Evolutionary conservation across 1,284 basidiomycete genomes (phyloP), one percentile per base, ranked within the genome.

Genomic region (Boletus subluridellus): DNA sequence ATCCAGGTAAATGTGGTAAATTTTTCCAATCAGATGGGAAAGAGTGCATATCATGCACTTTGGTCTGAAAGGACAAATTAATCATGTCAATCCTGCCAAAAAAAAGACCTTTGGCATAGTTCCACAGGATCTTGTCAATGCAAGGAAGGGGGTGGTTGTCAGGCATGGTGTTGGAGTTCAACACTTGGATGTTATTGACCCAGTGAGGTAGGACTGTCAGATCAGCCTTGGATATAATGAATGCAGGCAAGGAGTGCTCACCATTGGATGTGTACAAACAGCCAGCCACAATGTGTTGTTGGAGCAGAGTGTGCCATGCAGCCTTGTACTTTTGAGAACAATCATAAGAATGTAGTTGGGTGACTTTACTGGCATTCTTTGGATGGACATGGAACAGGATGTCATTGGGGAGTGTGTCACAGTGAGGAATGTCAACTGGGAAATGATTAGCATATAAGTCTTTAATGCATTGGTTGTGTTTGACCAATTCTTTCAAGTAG

Each of bases 41-140:
- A 73, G 53, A 0, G 62, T 59, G 1, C 37, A 2, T 0, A 57
- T 57, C 61, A 74, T 66, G 68, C 0, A 78, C 63, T 0, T 59
- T 53, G 0, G 69, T 76, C 47, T 78, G 76, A 45, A 76, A 77
- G 49, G 76, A 79, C 0, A 70, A 65, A 47, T 77, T 76, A 0
- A 73, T 74, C 73, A 78, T 75, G 55, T 77, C 71, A 0, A 78
- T 60, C 44, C 75, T 78, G 0, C 59, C 66, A 61, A 70, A 72
- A 6, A 66, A 9, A 3, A 61, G 61, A 11, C 63, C 65, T 14
- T 63, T 62, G 0, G 55, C 17, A 14, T 60, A 68, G 28, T 67
- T 44, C 0, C 17, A 21, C 0, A 67, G 30, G 5, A 67, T 61
- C 7, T 75, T 70, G 11, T 64, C 51, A 17, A 73, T 70, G 0